Evolutionary conservation across 2,329 filamentous ascomycete genomes (phyloP).

Genomic region (Apiospora pterosperma): DNA sequence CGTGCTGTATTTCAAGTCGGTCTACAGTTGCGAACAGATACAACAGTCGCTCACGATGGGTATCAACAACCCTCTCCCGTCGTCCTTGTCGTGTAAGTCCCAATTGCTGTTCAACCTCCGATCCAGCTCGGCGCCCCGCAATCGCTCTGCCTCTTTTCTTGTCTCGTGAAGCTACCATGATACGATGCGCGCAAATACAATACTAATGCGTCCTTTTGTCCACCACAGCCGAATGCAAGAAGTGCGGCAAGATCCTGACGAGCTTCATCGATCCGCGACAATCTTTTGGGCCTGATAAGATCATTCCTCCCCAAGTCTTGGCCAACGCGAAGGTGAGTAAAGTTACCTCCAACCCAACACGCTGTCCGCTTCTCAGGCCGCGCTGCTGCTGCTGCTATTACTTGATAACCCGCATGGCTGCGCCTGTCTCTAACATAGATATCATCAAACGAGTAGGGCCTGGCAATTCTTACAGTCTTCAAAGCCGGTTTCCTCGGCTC

Average conservation of each 20-base stretch:
- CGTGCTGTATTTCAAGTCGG: background rate
- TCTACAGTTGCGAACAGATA: background rate
- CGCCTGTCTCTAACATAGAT: background rate
- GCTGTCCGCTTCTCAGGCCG: background rate
- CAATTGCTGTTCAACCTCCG: conserved; percentile 4
- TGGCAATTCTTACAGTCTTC: conserved; percentile 81
- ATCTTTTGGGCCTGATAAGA: conserved; percentile 91
- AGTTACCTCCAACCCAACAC: background rate
- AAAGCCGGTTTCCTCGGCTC: conserved; percentile 85
- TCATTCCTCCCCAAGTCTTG: conserved; percentile 88
- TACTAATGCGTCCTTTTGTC: background rate
- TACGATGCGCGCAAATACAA: background rate
- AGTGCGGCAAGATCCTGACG: conserved; percentile 90
- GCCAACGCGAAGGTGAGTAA: conserved; percentile 77
- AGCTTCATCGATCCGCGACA: conserved; percentile 94
- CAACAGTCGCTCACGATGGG: conserved; percentile 45
- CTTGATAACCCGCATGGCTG: background rate
- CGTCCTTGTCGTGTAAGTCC: conserved; percentile 64
- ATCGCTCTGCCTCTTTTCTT: background rate
- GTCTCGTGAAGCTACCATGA: conserved; percentile 11
- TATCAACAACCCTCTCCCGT: conserved; percentile 64
- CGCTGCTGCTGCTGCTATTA: background rate
- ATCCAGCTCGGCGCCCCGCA: conserved; percentile 16
- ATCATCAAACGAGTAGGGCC: conserved; percentile 48
- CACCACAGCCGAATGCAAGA: conserved; percentile 84